Evolutionary conservation across 495 filamentous ascomycete genomes (phyloP).

Genomic region (Talaromyces stipitatus): DNA sequence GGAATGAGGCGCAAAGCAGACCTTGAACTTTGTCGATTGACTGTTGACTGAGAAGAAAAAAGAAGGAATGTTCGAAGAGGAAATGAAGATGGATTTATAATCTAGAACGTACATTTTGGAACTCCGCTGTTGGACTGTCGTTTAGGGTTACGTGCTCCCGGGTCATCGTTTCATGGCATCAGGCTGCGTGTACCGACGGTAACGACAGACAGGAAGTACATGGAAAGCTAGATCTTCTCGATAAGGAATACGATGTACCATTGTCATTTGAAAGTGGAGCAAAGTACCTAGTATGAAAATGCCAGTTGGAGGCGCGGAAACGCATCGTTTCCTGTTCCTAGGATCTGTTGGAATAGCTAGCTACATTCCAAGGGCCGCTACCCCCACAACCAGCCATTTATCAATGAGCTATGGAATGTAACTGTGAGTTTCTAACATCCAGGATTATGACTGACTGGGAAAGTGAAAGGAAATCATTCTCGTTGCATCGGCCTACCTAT

Average conservation of each 20-base stretch:
- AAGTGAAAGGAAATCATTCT: background rate
- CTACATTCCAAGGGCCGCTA: constrained; percentile 1
- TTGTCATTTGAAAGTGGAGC: background rate
- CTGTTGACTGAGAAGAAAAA: background rate
- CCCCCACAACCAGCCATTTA: constrained; percentile 2
- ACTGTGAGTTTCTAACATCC: background rate
- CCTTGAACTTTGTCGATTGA: background rate
- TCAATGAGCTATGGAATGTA: constrained; percentile 5
- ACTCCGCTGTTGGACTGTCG: background rate
- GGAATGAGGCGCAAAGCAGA: background rate
- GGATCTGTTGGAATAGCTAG: no score
- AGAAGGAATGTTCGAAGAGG: background rate
- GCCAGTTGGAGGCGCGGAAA: background rate
- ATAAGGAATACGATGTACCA: background rate
- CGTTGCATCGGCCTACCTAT: background rate
- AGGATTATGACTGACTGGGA: background rate
- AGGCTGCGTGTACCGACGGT: background rate
- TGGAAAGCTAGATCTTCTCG: background rate
- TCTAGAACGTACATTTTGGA: background rate
- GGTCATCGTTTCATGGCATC: background rate
- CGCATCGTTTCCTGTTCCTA: constrained; percentile 3
- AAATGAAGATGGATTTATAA: background rate
- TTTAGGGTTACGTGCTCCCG: background rate
- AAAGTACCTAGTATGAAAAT: background rate
- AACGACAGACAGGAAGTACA: background rate